Base-by-base conservation (phyloP, 2,329 filamentous ascomycete genomes). In the Clonostachys sp. region DNA sequence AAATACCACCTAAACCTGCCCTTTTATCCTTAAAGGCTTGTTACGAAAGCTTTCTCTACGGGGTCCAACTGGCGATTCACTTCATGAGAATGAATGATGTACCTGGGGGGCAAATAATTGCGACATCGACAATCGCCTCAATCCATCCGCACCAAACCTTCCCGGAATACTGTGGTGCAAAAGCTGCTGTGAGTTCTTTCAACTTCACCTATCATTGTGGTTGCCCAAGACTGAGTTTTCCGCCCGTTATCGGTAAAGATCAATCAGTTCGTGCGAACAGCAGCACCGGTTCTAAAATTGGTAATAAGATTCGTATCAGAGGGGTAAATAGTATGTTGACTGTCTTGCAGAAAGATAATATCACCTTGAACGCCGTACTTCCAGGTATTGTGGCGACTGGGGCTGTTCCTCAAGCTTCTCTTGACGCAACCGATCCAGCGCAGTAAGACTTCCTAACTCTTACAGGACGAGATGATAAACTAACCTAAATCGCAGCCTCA, bases 51-150 rank as follows among this genome's bases (percentile, higher is more conserved):
- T 66, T 79, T 2, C 56, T 78, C 0, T 77, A 77, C 47, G 73
- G 74, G 5, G 71, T 67, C 2, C 66, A 69, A 46, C 61, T 78
- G 8, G 72, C 76, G 2, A 72, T 70, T 9, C 73, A 79, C 52
- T 79, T 76, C 55, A 78, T 78, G 75, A 65, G 74, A 13, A 67
- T 75, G 49, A 78, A 77, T 48, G 53, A 59, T 3, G 57, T 55
- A 0, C 65, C 65, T 1, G 71, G 70, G 3, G 73, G 72, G 1
- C 66, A 61, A 46, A 72, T 77, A 45, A 58, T 75, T 12, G 63
- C 66, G 2, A 76, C 73, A 1, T 63, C 64, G 3, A 73, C 67
- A 49, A 66, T 71, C 48, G 66, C 68, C 2, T 69, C 61, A 1
- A 51, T 77, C 2, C 68, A 70, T 44, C 72, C 75, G 1, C 68